Conservation (phyloP, 1,284 basidiomycete species). For the Pseudozyma thailandica region DNA sequence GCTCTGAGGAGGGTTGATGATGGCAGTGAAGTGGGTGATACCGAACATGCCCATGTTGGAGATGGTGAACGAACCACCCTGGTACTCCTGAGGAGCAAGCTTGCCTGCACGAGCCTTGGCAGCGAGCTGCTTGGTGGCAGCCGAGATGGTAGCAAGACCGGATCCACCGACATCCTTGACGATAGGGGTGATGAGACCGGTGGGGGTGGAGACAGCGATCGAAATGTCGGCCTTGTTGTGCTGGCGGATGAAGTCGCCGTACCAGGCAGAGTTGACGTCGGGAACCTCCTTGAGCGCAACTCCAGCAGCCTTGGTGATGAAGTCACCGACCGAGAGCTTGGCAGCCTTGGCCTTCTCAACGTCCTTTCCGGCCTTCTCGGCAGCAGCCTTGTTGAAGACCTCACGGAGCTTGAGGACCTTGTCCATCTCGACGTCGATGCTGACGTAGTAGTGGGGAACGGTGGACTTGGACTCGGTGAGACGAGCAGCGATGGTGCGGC, state of each 20-base stretch:
- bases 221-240: constrained; percentile 97
- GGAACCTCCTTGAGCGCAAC: constrained; percentile 93
- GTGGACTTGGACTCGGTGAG: constrained; percentile 92
- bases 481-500: constrained; percentile 88
- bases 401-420: constrained; percentile 92
- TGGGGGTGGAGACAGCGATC: constrained; percentile 94
- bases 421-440: constrained; percentile 96
- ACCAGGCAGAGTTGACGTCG: constrained; percentile 97
- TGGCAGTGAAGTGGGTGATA: constrained; percentile 90
- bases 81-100: constrained; percentile 91
- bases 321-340: constrained; percentile 98
- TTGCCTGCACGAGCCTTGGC: constrained; percentile 96
- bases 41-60: constrained; percentile 99
- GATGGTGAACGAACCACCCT: constrained; percentile 98
- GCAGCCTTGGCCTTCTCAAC: constrained; percentile 77
- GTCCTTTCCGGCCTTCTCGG: constrained; percentile 60
- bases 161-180: constrained; percentile 91
- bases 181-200: constrained; percentile 96
- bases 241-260: constrained; percentile 95
- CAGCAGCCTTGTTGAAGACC: constrained; percentile 83
- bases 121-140: constrained; percentile 90
- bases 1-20: constrained; percentile 98
- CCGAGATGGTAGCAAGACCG: constrained; percentile 90
- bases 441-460: constrained; percentile 97
- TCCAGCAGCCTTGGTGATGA: constrained; percentile 93